Base-by-base conservation (phyloP, 768 basidiomycete species). In the Lactarius sanguifluus region DNA sequence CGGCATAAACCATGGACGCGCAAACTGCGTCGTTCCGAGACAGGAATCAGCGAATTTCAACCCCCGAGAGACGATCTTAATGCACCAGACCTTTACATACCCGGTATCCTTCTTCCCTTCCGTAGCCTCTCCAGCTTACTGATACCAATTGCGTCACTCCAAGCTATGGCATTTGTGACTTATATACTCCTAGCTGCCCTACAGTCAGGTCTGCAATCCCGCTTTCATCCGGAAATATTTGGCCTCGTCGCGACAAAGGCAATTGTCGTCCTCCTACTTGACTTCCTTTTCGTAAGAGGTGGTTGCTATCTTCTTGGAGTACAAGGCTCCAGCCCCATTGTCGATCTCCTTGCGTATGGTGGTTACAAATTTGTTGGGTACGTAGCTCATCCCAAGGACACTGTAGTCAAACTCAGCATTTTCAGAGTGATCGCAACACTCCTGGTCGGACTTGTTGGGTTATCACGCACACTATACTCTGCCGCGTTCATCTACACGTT, bases 361-460 rank as follows among this genome's bases (percentile, higher is more conserved):
- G 96, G 97, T 0, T 98, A 98, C 79, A 98, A 99, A 74, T 98
- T 99, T 72, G 92, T 98, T 34, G 96, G 94, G 94, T 94, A 69
- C 34, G 87, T 79, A 1, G 30, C 47, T 34, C 6, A 18, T 34
- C 20, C 65, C 59, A 40, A 60, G 40, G 40, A 16, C 36, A 18
- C 6, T 7, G 60, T 18, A 15, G 45, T 20, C 2, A 52, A 43
- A 38, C 47, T 65, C 41, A 60, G 13, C 9, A 12, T 67, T 3
- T n/a, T 8, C 67, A 96, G 95, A 1, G 92, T 98, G 47, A 96
- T 97, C 70, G 77, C 89, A 15, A 88, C 91, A 2, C 78, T 97
- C n/a, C 75, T 92, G 1, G 86, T 85, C 0, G 85, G 87, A 5
- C 82, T 98, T 54, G 75, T 94, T 47, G 81, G 83, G 9, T 73